Base-by-base conservation (phyloP, 2,329 filamentous ascomycete genomes). In the Fonsecaea multimorphosa region DNA sequence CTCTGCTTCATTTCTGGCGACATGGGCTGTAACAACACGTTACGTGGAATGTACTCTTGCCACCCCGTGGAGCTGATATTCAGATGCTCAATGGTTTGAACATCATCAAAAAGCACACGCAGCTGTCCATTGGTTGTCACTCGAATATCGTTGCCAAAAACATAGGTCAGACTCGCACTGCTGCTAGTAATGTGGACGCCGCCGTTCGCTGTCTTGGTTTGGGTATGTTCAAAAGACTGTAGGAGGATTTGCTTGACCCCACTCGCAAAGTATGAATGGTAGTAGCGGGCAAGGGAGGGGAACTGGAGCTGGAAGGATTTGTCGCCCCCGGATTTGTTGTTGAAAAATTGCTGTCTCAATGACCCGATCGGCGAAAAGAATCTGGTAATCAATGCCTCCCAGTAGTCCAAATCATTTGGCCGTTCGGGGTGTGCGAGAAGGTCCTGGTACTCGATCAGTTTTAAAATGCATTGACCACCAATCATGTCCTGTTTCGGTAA, bases 291-390 rank as follows among this genome's bases (percentile, higher is more conserved):
- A 53, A 99, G 83, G 0, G 91, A 91, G 2, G 93, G 87, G 65
- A 87, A 91, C 2, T 89, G 86, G 56, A 98, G 92, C 76, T 97
- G 93, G 73, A 93, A 97, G 73, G 90, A 87, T 80, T 96, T 97
- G 62, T 89, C 83, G 64, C 80, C 80, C 22, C 85, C 82, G 3
- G 76, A 72, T 49, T 77, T 80, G 52, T 85, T 80, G 69, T 84
- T 85, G 70, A 78, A 84, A 16, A 96, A 82, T 2, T 88, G 86
- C 72, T 94, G 87, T 49, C 93, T 87, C 74, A 97, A 89, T 8
- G 92, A 87, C 8, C 92, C 93, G 31, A 85, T 86, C 0, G 85
- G 83, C 0, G 92, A 89, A 78, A 97, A 99, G 78, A 96, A 96
- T 54, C 86, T 86, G 40, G 85, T 81, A 19, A 97, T 92, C 72